Evolutionary conservation across 2,329 filamentous ascomycete genomes (phyloP).

Genomic region (Colletotrichum musae): DNA sequence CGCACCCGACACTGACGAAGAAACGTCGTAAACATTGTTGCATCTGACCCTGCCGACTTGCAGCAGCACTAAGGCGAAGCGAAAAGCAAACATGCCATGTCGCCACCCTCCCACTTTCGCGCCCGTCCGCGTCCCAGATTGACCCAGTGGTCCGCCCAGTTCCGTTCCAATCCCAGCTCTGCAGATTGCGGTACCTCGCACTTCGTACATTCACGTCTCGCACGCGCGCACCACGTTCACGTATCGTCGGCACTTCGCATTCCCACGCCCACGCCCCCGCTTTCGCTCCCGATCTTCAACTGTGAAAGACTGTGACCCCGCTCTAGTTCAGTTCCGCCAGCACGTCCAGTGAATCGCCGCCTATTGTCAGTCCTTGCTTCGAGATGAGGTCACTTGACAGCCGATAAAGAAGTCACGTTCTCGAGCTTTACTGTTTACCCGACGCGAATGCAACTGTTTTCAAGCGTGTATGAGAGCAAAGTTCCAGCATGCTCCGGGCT

Average conservation of each 20-base stretch:
- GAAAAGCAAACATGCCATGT: conserved; percentile 27
- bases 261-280: conserved; percentile 4
- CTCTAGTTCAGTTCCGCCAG: not conserved
- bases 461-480: not conserved
- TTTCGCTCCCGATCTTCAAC: conserved; percentile 14
- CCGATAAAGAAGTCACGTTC: too few relatives aligned
- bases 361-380: too few relatives aligned
- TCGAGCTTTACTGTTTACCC: too few relatives aligned
- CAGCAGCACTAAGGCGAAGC: conserved; percentile 15
- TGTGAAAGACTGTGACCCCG: not conserved
- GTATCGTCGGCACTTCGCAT: conserved; percentile 4
- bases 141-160: conserved; percentile 5
- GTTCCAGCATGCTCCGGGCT: too few relatives aligned
- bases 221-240: not conserved
- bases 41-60: conserved; percentile 9
- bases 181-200: too few relatives aligned
- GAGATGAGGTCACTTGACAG: too few relatives aligned
- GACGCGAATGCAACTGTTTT: not conserved
- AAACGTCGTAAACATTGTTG: not conserved
- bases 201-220: not conserved
- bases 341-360: not conserved
- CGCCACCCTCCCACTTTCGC: conserved; percentile 2
- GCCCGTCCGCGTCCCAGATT: not conserved
- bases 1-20: not conserved
- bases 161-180: conserved; percentile 2